These are phyloP conservation scores for Sideroxylon spinosum DNA, from an alignment of 179 eudicot species.

Conservation along the genomic window DNA sequence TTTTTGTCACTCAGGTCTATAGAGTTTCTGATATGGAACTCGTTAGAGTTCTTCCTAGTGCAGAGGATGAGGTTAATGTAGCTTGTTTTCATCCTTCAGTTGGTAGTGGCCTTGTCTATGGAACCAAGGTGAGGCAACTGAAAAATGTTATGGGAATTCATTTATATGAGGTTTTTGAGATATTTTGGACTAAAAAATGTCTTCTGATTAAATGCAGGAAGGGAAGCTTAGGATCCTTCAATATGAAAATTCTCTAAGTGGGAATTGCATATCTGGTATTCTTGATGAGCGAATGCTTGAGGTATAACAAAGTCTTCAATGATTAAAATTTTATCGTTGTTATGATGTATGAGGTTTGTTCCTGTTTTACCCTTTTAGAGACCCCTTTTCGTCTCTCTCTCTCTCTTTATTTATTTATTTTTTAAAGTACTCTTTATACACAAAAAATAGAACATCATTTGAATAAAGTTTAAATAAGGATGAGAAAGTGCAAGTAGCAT, in stretches of 20 bases:
- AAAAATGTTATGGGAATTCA: background rate
- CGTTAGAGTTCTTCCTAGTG: conserved; percentile 89
- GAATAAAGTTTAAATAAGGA: background rate
- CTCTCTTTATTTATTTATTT: background rate
- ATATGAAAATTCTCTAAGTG: conserved; percentile 46
- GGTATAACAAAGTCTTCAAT: conserved; percentile 31
- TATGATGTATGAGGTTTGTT: background rate
- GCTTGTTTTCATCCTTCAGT: conserved; percentile 86
- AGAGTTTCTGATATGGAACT: conserved; percentile 86
- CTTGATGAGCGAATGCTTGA: conserved; percentile 64
- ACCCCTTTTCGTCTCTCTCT: background rate
- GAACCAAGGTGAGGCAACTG: conserved; percentile 57
- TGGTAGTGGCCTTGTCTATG: conserved; percentile 84
- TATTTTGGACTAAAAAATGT: conserved; percentile 1
- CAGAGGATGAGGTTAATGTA: conserved; percentile 90
- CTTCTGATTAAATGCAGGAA: conserved; percentile 50
- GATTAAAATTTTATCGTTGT: background rate
- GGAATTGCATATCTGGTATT: conserved; percentile 37
- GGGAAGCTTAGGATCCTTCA: conserved; percentile 95
- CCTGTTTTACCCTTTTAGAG: background rate
- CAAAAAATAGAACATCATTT: background rate
- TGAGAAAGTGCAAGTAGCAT: too few relatives aligned
- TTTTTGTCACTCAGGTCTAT: conserved; percentile 32
- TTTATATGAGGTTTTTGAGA: background rate
- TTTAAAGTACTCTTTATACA: background rate